Evolutionary conservation across 1,139 yeast species (phyloP).

Genomic region (Diutina neorugosa): DNA sequence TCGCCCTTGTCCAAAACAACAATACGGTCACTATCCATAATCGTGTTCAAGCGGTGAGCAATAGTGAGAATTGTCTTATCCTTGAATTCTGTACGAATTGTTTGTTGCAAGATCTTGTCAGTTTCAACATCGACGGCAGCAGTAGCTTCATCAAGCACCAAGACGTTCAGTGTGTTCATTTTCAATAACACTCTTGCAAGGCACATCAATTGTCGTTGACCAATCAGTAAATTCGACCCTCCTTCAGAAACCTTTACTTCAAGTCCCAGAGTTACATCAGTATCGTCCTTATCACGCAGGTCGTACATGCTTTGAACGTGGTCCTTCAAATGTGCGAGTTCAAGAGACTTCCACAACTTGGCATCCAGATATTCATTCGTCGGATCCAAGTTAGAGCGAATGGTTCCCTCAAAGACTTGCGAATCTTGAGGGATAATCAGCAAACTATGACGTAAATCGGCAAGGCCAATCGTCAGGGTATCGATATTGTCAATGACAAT

Average conservation of each 20-base stretch:
- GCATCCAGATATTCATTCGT: conserved; percentile 56
- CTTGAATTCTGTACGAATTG: conserved; percentile 74
- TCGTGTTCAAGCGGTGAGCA: conserved; percentile 90
- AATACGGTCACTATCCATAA: conserved; percentile 81
- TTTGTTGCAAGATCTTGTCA: conserved; percentile 74
- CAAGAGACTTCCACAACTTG: conserved; percentile 76
- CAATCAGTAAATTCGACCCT: conserved; percentile 79
- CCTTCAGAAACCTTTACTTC: conserved; percentile 65
- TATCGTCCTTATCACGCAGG: conserved; percentile 17
- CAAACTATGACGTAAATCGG: conserved; percentile 71
- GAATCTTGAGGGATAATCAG: conserved; percentile 97
- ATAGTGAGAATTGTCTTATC: conserved; percentile 87
- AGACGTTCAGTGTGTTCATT: conserved; percentile 62
- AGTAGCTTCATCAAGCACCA: conserved; percentile 90
- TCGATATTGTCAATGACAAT: conserved; percentile 65
- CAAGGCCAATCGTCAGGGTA: conserved; percentile 63
- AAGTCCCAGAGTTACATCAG: conserved; percentile 30
- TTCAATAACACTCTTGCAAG: conserved; percentile 62
- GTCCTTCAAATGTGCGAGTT: conserved; percentile 68
- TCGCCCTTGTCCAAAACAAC: conserved; percentile 78
- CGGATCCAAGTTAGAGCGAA: conserved; percentile 86
- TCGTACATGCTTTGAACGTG: conserved; percentile 55
- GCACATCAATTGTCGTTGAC: conserved; percentile 88
- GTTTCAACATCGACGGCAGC: conserved; percentile 97
- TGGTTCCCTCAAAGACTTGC: conserved; percentile 87